Conservation (phyloP, 2,329 filamentous ascomycete species). For the Zasmidium cellare region DNA sequence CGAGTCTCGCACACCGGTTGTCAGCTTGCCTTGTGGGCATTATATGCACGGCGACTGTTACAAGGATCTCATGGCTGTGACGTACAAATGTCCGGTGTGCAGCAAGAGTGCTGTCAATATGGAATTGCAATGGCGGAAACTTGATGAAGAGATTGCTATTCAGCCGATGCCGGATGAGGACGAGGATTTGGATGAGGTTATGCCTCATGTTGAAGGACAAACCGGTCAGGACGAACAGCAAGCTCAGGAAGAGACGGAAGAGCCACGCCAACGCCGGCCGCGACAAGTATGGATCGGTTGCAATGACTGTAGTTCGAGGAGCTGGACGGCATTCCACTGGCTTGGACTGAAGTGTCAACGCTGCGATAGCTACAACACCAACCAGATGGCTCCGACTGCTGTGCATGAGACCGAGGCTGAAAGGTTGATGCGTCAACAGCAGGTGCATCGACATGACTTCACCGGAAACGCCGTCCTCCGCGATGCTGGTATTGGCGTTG, state of each 20-base stretch:
- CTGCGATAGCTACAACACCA: constrained; percentile 57
- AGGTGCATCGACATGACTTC: constrained; percentile 35
- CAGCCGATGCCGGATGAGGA: constrained; percentile 79
- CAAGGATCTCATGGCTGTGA: constrained; percentile 79
- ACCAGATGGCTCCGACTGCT: constrained; percentile 47
- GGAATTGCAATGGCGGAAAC: constrained; percentile 88
- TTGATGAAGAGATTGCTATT: constrained; percentile 80
- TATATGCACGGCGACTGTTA: constrained; percentile 93
- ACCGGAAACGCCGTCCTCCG: constrained; percentile 36
- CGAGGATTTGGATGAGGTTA: constrained; percentile 31
- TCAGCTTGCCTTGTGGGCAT: constrained; percentile 94
- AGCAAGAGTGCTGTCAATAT: constrained; percentile 97
- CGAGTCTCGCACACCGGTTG: constrained; percentile 81
- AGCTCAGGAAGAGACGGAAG: not conserved
- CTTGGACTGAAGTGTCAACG: constrained; percentile 81
- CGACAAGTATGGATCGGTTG: constrained; percentile 75
- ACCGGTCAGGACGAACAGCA: not conserved
- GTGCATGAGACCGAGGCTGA: constrained; percentile 37
- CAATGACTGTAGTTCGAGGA: constrained; percentile 91
- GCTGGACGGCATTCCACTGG: constrained; percentile 89
- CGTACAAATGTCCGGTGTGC: constrained; percentile 96
- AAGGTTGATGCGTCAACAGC: constrained; percentile 30
- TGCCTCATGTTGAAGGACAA: constrained; percentile 20
- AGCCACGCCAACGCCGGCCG: constrained; percentile 21
- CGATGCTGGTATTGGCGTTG: constrained; percentile 33